Evolutionary conservation across 2,329 filamentous ascomycete genomes (phyloP).

Genomic region (Claviceps fusiformis): DNA sequence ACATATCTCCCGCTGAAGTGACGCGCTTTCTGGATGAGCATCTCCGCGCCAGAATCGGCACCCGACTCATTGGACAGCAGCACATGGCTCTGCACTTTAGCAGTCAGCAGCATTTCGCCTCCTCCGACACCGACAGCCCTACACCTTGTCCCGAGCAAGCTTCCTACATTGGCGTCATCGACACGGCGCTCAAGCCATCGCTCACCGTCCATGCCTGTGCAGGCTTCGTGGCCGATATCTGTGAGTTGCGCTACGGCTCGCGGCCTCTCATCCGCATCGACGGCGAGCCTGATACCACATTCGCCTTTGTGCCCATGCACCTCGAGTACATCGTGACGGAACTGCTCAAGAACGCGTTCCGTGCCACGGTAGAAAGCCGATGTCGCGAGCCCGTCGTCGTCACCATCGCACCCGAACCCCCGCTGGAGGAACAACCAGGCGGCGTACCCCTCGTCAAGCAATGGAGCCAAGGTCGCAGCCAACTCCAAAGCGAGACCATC

Average conservation of each 20-base stretch:
- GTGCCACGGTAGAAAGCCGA: slow-evolving; percentile 78
- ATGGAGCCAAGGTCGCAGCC: slow-evolving; percentile 25
- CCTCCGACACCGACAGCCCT: slow-evolving; percentile 26
- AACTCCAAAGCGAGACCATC: slow-evolving; percentile 34
- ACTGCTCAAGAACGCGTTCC: slow-evolving; percentile 90
- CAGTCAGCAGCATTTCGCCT: slow-evolving; percentile 55
- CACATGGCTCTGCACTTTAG: slow-evolving; percentile 79
- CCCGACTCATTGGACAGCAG: slow-evolving; percentile 86
- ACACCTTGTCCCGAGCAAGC: slow-evolving; percentile 37
- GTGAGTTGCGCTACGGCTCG: slow-evolving; percentile 88
- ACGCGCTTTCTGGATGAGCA: slow-evolving; percentile 89
- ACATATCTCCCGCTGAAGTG: slow-evolving; percentile 72
- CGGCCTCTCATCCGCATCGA: slow-evolving; percentile 69
- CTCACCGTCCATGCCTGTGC: slow-evolving; percentile 74
- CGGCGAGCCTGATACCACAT: slow-evolving; percentile 74
- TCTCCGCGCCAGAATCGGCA: slow-evolving; percentile 84
- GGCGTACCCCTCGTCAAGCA: slow-evolving; percentile 17
- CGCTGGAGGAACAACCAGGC: slow-evolving; percentile 17
- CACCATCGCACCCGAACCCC: slow-evolving; percentile 66
- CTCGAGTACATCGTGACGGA: slow-evolving; percentile 96
- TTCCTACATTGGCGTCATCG: slow-evolving; percentile 87
- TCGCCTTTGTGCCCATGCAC: slow-evolving; percentile 90
- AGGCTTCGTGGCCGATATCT: slow-evolving; percentile 86
- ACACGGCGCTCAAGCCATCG: slow-evolving; percentile 74
- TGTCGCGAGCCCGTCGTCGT: slow-evolving; percentile 75